phyloP scores from a whole-genome alignment of 306 rosid genomes.

The Albizia julibrissin region DNA sequence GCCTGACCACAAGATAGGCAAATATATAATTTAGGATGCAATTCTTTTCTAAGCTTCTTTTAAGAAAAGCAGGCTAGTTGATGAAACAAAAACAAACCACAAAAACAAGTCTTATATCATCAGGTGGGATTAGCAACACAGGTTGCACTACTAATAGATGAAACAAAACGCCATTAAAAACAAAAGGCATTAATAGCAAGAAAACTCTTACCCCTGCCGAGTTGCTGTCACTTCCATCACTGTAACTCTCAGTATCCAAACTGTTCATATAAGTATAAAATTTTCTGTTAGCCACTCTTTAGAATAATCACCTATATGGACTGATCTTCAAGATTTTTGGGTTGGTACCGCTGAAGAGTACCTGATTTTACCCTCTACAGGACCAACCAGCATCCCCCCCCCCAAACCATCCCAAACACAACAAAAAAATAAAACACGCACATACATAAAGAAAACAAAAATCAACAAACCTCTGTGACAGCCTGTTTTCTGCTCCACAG shows the following conservation, averaged over 20 bases:
- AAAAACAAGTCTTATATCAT: background rate
- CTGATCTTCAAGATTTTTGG: background rate
- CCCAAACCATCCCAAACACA: background rate
- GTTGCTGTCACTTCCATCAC: slow-evolving; percentile 80
- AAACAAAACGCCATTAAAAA: slow-evolving; percentile 6
- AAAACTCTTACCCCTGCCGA: slow-evolving; percentile 65
- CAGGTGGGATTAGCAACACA: background rate
- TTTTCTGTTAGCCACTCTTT: slow-evolving; percentile 38
- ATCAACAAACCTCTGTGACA: slow-evolving; percentile 69
- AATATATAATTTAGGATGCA: slow-evolving; percentile 33
- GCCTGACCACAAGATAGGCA: slow-evolving; percentile 58
- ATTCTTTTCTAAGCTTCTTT: slow-evolving; percentile 14
- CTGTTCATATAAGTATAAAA: slow-evolving; percentile 48
- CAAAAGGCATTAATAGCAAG: slow-evolving; percentile 14
- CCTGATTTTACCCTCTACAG: background rate
- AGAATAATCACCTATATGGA: slow-evolving; percentile 16
- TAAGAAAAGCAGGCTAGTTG: slow-evolving; percentile 21
- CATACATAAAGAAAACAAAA: background rate
- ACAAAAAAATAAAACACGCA: background rate
- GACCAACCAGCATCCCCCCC: background rate
- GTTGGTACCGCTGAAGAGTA: background rate
- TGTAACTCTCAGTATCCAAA: slow-evolving; percentile 66
- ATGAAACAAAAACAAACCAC: background rate
- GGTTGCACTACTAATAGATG: background rate
- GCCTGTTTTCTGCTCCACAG: slow-evolving; percentile 56